These are phyloP conservation scores for Aspergillus pseudonomiae DNA, from an alignment of 2,329 filamentous ascomycete species.

Conservation along the genomic window DNA sequence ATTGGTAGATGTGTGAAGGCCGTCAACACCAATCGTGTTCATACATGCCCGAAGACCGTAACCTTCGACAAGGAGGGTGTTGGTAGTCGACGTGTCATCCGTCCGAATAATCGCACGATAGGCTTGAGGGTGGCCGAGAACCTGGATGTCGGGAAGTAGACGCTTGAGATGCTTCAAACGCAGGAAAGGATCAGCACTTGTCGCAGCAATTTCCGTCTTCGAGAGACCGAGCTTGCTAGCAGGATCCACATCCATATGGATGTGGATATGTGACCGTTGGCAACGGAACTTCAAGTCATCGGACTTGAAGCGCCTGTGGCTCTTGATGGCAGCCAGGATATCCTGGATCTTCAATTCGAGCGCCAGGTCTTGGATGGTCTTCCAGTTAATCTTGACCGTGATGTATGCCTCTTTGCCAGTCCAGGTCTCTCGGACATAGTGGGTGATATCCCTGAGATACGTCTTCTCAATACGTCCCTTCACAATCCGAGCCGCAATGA, in stretches of 20 bases:
- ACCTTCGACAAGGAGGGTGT: constrained; percentile 84
- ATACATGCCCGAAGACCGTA: constrained; percentile 89
- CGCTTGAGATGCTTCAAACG: constrained; percentile 85
- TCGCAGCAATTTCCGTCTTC: constrained; percentile 47
- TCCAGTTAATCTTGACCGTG: constrained; percentile 77
- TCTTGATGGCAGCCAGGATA: constrained; percentile 75
- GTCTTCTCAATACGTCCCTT: constrained; percentile 96
- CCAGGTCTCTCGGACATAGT: constrained; percentile 87
- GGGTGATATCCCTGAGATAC: constrained; percentile 77
- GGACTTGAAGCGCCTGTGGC: constrained; percentile 74
- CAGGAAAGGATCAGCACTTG: constrained; percentile 49
- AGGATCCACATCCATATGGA: constrained; percentile 63
- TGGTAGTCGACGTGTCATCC: constrained; percentile 67
- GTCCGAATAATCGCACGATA: constrained; percentile 87
- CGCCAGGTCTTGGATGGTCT: constrained; percentile 77
- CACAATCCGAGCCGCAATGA: constrained; percentile 83
- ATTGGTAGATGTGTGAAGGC: constrained; percentile 74
- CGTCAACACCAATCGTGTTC: constrained; percentile 88
- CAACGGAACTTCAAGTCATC: constrained; percentile 65
- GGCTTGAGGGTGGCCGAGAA: constrained; percentile 87
- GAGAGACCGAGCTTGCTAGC: constrained; percentile 37
- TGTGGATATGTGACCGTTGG: constrained; percentile 63
- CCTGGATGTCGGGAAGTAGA: constrained; percentile 76
- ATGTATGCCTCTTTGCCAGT: constrained; percentile 74
- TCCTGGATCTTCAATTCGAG: constrained; percentile 75